phyloP scores from a whole-genome alignment of 768 basidiomycete genomes.

The Amanita thiersii region DNA sequence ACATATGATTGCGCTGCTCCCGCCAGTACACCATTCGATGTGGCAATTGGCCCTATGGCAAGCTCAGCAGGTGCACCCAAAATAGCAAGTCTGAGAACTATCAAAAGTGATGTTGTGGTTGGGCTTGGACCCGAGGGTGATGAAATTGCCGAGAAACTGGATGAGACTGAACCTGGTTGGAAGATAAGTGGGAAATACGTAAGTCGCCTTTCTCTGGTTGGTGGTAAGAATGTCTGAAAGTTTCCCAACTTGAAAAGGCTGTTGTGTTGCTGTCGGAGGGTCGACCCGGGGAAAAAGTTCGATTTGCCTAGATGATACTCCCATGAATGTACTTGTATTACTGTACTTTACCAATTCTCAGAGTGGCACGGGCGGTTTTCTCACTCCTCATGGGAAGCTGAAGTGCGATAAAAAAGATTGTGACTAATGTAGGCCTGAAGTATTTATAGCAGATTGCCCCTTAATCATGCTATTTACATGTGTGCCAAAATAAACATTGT shows the following conservation, averaged over 20 bases:
- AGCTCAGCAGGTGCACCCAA: slow-evolving; percentile 82
- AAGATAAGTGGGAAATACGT: slow-evolving; percentile 97
- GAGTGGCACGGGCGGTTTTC: no score
- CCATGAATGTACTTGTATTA: no score
- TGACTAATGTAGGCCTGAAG: no score
- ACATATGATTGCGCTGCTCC: slow-evolving; percentile 86
- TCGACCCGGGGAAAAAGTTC: slow-evolving; percentile 81
- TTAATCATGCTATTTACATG: no score
- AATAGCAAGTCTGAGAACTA: slow-evolving; percentile 79
- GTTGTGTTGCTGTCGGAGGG: slow-evolving; percentile 84
- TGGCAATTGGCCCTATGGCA: slow-evolving; percentile 91
- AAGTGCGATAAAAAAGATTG: no score
- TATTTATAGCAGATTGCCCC: no score
- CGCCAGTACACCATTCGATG: slow-evolving; percentile 78
- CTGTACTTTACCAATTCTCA: no score
- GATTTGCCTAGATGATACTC: slow-evolving; percentile 44
- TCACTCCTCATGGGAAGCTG: no score
- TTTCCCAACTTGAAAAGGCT: slow-evolving; percentile 39
- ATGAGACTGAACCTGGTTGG: slow-evolving; percentile 86
- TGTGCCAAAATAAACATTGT: no score
- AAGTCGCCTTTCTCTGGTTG: slow-evolving; percentile 28
- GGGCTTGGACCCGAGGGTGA: slow-evolving; percentile 68
- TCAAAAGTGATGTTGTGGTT: slow-evolving; percentile 95
- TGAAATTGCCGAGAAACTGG: slow-evolving; percentile 66
- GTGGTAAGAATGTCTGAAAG: not conserved